Conservation (phyloP, 768 basidiomycete genomes). For the Boletus coccyginus region DNA sequence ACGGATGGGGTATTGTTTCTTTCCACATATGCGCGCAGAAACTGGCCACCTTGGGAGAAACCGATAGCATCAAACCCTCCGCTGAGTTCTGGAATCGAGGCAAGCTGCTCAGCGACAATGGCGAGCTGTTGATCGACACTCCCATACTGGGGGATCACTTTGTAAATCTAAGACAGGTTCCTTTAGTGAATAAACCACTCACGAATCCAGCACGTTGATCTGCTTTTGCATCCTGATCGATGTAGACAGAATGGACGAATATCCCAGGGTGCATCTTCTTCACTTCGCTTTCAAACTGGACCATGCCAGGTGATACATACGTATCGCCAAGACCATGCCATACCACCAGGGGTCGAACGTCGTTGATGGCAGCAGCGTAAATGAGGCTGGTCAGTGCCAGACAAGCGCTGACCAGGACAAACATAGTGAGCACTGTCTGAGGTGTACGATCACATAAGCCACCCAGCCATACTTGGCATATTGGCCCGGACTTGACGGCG, state of each 20-base stretch:
- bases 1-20: conserved; percentile 70
- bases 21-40: conserved; percentile 82
- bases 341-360: conserved; percentile 58
- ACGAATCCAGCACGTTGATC: conserved; percentile 75
- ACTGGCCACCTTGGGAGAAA: conserved; percentile 88
- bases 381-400: conserved; percentile 13
- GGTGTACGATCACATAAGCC: conserved; percentile 4
- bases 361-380: conserved; percentile 10
- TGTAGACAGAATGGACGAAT: conserved; percentile 71
- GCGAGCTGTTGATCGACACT: conserved; percentile 71
- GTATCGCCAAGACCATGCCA: conserved; percentile 88
- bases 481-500: too few relatives aligned
- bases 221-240: conserved; percentile 57
- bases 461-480: too few relatives aligned
- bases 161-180: not conserved
- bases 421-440: conserved; percentile 5
- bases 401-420: conserved; percentile 10
- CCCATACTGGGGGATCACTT: conserved; percentile 55
- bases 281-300: conserved; percentile 57
- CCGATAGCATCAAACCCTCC: conserved; percentile 84
- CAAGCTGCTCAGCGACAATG: conserved; percentile 61
- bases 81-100: conserved; percentile 58
- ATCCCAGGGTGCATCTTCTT: conserved; percentile 68
- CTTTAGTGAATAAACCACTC: conserved; percentile 33
- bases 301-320: conserved; percentile 69